phyloP scores from a whole-genome alignment of 148 eudicot species.

The Vaccinium vitisidaea region DNA sequence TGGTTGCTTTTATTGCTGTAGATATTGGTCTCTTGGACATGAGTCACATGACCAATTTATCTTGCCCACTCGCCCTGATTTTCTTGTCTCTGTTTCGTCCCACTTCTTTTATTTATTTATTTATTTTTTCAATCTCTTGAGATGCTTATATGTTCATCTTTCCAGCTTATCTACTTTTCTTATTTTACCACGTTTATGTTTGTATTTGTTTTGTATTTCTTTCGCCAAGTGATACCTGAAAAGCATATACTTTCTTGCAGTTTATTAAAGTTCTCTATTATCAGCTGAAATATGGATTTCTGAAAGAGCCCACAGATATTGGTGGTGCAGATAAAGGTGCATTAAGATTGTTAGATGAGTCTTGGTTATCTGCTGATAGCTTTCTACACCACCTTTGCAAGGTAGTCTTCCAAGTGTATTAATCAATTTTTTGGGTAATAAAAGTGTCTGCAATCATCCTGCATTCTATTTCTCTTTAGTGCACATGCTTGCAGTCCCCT shows the following conservation, averaged over 20 bases:
- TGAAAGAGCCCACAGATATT: slow-evolving; percentile 42
- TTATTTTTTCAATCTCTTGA: background rate
- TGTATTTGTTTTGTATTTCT: background rate
- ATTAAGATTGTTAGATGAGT: slow-evolving; percentile 70
- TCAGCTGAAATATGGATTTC: slow-evolving; percentile 87
- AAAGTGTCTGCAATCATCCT: background rate
- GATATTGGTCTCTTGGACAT: background rate
- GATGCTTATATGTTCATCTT: background rate
- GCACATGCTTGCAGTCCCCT: background rate
- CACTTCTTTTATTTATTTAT: background rate
- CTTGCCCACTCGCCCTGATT: background rate
- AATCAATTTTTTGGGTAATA: background rate
- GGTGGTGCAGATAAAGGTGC: slow-evolving; percentile 40
- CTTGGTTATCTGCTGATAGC: slow-evolving; percentile 83
- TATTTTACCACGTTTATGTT: background rate
- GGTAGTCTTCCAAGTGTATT: slow-evolving; percentile 37
- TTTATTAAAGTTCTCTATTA: slow-evolving; percentile 66
- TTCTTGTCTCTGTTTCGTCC: background rate
- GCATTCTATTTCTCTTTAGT: background rate
- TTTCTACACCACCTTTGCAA: slow-evolving; percentile 87
- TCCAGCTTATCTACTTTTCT: background rate
- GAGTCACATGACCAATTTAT: no score
- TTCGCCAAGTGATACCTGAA: slow-evolving; percentile 10
- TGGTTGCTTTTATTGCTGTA: background rate
- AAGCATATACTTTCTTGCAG: slow-evolving; percentile 37